Base-by-base conservation (phyloP, 495 filamentous ascomycete species). In the Neurospora tetrasperma region DNA sequence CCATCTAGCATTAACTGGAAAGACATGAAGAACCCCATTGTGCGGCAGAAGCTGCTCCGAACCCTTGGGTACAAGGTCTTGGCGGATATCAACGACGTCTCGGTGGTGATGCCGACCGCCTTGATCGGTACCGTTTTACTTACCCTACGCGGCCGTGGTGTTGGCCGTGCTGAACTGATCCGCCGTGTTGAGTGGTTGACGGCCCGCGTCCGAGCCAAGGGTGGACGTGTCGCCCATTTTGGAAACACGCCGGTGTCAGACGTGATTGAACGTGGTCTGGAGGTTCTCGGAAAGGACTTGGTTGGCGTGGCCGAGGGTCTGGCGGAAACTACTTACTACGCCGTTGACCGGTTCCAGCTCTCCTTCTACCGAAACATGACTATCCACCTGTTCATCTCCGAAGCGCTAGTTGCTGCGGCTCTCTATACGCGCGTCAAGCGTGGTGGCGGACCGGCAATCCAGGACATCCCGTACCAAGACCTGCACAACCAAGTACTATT, bases 351-450 rank as follows among this genome's bases (percentile, higher is more conserved):
- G 70, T 99, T 99, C 83, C 95, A 98, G 77, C 88, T 99, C 10
- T 96, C 92, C 1, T 99, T 98, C 82, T 99, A 98, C 80, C 90
- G 96, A 54, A 99, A 99, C 80, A 98, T 98, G 95, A 96, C 94
- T 1, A 99, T 99, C 70, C 96, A 99, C 78, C 88, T 99, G 3
- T 99, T 99, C 80, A 94, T 98, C 71, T 90, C 92, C 1, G 93
- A 98, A 74, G 92, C 95, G 0, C 85, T 98, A 2, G 92, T 99
- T 3, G 94, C 91, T 20, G 93, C 91, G 18, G 92, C 91, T 39
- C 90, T 99, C 85, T 98, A 98, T 80, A 94, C 91, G 0, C 86
- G 89, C 43, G 90, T 98, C 43, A 99, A 98, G 80, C 88, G 89
- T 76, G 95, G 96, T 23, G 94, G 95, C 20, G 93, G 92, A 0